Percentiles rank a stretch among this genome's conserved stretches.
Evolutionary conservation across 2,329 filamentous ascomycete species (phyloP).

Genomic region (Mycocentrospora acerina): DNA sequence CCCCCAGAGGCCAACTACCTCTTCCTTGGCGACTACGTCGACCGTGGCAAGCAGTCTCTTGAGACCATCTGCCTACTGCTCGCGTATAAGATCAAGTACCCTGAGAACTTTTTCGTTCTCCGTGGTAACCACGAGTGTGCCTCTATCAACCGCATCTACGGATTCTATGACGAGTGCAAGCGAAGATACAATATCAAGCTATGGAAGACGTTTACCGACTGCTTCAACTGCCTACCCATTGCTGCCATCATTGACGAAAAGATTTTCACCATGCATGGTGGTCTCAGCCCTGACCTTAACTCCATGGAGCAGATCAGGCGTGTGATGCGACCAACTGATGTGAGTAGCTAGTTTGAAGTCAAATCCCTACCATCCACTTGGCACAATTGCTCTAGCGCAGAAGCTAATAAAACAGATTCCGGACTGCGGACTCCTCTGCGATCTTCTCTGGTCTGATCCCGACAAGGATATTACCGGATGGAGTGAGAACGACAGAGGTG

Average conservation of each 20-base stretch:
- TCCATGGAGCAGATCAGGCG: conserved; percentile 99
- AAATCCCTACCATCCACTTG: too few species aligned
- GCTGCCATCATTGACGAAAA: conserved; percentile 99
- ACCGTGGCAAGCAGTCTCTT: conserved; percentile 97
- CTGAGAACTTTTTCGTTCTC: conserved; percentile 99
- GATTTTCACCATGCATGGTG: conserved; percentile 99
- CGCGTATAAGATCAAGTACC: conserved; percentile 99
- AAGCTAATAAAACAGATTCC: conserved; percentile 71
- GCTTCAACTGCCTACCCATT: conserved; percentile 98
- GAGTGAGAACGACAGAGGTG: conserved; percentile 98
- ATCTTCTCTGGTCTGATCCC: conserved; percentile 97
- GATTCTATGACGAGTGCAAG: conserved; percentile 99
- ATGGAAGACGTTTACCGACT: conserved; percentile 99
- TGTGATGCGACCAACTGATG: conserved; percentile 98
- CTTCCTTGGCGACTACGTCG: conserved; percentile 98
- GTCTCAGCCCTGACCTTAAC: conserved; percentile 93
- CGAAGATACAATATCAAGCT: conserved; percentile 98
- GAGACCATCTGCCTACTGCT: conserved; percentile 97
- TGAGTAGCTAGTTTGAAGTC: conserved; percentile 55
- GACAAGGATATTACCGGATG: conserved; percentile 99
- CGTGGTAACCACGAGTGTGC: conserved; percentile 99
- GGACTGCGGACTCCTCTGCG: conserved; percentile 94
- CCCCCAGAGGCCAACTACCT: conserved; percentile 99
- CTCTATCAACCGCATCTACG: conserved; percentile 98
- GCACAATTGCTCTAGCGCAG: conserved; percentile 18